These are phyloP conservation scores for Trichoderma gamsii DNA, from an alignment of 495 filamentous ascomycete genomes.

Conservation along the genomic window DNA sequence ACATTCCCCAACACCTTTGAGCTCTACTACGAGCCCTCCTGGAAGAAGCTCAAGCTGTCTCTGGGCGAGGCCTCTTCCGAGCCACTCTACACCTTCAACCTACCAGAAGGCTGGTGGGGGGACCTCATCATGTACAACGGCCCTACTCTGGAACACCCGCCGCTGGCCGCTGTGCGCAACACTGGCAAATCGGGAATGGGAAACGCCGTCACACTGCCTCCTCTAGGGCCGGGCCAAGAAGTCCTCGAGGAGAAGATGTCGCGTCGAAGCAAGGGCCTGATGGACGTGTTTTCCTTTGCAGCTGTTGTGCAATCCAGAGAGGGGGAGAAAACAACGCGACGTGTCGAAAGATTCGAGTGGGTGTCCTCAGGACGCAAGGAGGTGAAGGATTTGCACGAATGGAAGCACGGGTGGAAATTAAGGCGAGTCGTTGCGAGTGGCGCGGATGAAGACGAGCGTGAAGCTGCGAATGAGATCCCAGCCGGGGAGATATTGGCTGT, in stretches of 20 bases:
- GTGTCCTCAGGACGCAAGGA: not conserved
- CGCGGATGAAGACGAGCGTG: not conserved
- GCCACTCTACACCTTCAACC: not conserved
- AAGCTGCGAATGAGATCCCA: not conserved
- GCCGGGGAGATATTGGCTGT: not conserved
- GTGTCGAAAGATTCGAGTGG: not conserved
- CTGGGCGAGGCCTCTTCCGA: not conserved
- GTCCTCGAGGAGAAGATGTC: not conserved
- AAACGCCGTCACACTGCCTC: not conserved
- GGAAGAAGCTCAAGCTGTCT: not conserved
- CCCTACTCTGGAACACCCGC: not conserved
- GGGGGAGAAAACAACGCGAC: slow-evolving; percentile 8
- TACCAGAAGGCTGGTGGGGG: slow-evolving; percentile 2
- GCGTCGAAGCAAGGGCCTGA: not conserved
- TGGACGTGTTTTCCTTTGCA: not conserved
- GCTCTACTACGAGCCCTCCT: not conserved
- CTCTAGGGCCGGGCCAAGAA: not conserved
- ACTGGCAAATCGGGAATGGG: not conserved
- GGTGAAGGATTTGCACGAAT: slow-evolving; percentile 6
- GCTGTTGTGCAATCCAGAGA: not conserved
- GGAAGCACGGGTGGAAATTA: not conserved
- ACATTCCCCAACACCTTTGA: not conserved
- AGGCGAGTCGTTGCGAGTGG: not conserved
- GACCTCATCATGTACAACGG: slow-evolving; percentile 1
- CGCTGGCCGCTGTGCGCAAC: slow-evolving; percentile 7